Evolutionary conservation across 495 filamentous ascomycete genomes (phyloP).

Genomic region (Corynascus novoguineensis): DNA sequence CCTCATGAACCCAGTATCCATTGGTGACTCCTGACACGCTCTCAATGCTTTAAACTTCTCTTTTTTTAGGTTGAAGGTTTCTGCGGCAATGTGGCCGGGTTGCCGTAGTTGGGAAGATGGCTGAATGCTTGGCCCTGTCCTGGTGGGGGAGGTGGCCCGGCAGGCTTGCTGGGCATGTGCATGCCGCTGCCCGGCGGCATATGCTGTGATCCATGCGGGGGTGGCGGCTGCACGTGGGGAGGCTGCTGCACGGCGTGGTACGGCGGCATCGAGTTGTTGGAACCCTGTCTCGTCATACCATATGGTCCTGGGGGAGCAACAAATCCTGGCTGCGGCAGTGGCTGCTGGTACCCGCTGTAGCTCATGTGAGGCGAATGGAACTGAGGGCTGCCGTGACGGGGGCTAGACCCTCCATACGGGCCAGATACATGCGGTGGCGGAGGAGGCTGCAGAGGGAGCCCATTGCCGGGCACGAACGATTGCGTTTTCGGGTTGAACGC

Average conservation of each 20-base stretch:
- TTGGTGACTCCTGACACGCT: slow-evolving; percentile 13
- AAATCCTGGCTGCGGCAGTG: slow-evolving; percentile 35
- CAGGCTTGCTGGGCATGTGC: slow-evolving; percentile 37
- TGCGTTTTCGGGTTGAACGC: slow-evolving; percentile 91
- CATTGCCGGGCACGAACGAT: slow-evolving; percentile 68
- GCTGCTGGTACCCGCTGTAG: slow-evolving; percentile 39
- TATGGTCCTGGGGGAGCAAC: slow-evolving; percentile 34
- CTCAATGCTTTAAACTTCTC: slow-evolving; percentile 21
- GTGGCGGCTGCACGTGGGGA: slow-evolving; percentile 5
- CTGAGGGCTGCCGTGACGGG: slow-evolving; percentile 44
- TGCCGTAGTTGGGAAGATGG: slow-evolving; percentile 52
- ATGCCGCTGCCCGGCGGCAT: slow-evolving; percentile 31
- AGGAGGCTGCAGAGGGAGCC: slow-evolving; percentile 40
- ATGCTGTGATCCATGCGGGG: slow-evolving; percentile 17
- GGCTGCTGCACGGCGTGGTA: slow-evolving; percentile 32
- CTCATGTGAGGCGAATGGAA: slow-evolving; percentile 40
- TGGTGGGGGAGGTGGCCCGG: slow-evolving; percentile 27
- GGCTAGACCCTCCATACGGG: slow-evolving; percentile 31
- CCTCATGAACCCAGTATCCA: slow-evolving; percentile 19
- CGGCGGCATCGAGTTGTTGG: slow-evolving; percentile 47
- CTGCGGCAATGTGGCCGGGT: slow-evolving; percentile 51
- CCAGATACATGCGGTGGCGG: slow-evolving; percentile 24
- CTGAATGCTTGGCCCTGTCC: slow-evolving; percentile 35
- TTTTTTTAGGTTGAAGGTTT: slow-evolving; percentile 41
- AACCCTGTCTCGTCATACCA: slow-evolving; percentile 50